Percentiles rank a stretch among this genome's conserved stretches.
phyloP scores from a whole-genome alignment of 208 protist species.

The Leishmania martiniquensis region DNA sequence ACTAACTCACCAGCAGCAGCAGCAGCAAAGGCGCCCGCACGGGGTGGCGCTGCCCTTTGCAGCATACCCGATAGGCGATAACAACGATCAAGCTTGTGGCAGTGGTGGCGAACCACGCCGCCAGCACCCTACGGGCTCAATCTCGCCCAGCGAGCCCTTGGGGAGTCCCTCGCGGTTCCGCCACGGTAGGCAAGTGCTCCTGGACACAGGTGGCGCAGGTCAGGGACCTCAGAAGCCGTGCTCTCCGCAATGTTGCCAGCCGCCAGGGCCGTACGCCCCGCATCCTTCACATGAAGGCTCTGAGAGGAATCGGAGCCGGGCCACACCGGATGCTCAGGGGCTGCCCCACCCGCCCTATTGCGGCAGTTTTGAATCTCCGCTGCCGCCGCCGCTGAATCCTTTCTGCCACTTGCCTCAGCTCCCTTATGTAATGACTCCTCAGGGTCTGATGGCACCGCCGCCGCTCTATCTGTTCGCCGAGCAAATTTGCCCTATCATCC shows the following conservation, averaged over 20 bases:
- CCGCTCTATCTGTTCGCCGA: conserved; percentile 21
- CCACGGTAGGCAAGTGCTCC: background rate
- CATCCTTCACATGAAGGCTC: background rate
- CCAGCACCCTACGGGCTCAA: background rate
- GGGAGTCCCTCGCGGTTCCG: conserved; percentile 1
- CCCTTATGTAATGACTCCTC: conserved; percentile 19
- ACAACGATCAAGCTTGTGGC: background rate
- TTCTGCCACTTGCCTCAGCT: conserved; percentile 16
- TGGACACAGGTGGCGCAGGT: background rate
- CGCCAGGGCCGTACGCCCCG: too few species aligned
- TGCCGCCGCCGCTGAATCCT: background rate
- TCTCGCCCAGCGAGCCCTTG: background rate
- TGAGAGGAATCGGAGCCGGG: background rate
- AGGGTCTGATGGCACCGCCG: conserved; percentile 15
- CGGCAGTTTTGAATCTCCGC: background rate
- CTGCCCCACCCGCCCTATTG: conserved; percentile 5
- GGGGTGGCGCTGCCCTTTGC: background rate
- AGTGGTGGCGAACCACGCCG: background rate
- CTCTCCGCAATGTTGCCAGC: too few species aligned
- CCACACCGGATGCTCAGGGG: conserved; percentile 2
- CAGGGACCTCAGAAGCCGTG: background rate
- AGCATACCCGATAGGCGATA: background rate
- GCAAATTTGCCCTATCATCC: background rate
- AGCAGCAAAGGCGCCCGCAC: background rate
- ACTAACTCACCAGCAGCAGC: background rate